Percentiles rank a stretch among this genome's conserved stretches.
phyloP scores from a whole-genome alignment of 805 yeast species.

The Yarrowia sp. region DNA sequence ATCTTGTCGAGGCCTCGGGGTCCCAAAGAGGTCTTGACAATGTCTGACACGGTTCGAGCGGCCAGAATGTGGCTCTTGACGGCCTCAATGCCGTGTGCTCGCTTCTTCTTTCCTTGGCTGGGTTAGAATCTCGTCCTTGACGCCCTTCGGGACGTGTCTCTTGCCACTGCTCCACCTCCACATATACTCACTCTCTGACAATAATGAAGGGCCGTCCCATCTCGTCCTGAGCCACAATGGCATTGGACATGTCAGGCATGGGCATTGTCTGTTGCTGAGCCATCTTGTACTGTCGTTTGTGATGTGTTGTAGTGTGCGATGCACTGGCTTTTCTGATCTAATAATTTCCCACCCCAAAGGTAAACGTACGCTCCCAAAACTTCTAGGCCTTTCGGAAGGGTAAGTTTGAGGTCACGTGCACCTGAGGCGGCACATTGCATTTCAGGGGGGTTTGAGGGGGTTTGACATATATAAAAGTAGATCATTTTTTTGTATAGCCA shows the following conservation, averaged over 20 bases:
- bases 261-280: conserved; percentile 33
- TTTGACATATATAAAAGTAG: too few species aligned
- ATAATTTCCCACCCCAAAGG: conserved; percentile 2
- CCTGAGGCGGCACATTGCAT: not conserved
- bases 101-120: conserved; percentile 53
- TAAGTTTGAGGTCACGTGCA: conserved; percentile 9
- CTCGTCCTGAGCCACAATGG: conserved; percentile 98
- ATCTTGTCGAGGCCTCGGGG: conserved; percentile 99
- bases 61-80: conserved; percentile 82
- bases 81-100: conserved; percentile 78
- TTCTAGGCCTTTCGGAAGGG: conserved; percentile 22
- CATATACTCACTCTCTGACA: conserved; percentile 78
- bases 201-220: conserved; percentile 98
- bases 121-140: not conserved
- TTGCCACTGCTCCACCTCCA: too few species aligned
- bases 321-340: not conserved
- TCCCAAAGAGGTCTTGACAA: conserved; percentile 88
- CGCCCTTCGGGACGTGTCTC: too few species aligned
- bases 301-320: not conserved
- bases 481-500: too few species aligned
- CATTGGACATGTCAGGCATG: conserved; percentile 94
- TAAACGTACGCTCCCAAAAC: conserved; percentile 1
- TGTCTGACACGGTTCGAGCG: conserved; percentile 90
- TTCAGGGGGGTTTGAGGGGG: too few species aligned
- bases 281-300: conserved; percentile 2